Percentiles rank a stretch among this genome's conserved stretches.
These are phyloP conservation scores for Yamadazyma aaseri DNA, from an alignment of 1,139 yeast genomes.

Conservation along the genomic window DNA sequence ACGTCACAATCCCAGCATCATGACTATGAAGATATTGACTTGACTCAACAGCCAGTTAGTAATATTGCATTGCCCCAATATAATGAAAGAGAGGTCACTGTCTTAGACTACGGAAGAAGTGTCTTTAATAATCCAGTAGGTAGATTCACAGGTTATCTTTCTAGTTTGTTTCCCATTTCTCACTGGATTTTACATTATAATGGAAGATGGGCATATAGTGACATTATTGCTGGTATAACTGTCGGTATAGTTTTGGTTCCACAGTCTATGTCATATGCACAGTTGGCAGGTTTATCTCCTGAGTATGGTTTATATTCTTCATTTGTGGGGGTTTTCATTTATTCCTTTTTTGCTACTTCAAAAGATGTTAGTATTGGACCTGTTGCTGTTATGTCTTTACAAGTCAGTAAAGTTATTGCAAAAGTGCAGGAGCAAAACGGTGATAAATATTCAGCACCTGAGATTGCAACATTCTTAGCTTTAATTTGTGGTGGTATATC, in stretches of 20 bases:
- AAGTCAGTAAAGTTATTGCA: slow-evolving; percentile 75
- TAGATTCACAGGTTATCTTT: slow-evolving; percentile 43
- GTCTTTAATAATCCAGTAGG: slow-evolving; percentile 41
- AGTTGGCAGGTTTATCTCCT: slow-evolving; percentile 75
- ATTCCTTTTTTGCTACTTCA: slow-evolving; percentile 89
- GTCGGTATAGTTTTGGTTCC: slow-evolving; percentile 94
- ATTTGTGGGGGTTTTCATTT: slow-evolving; percentile 86
- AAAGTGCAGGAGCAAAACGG: slow-evolving; percentile 47
- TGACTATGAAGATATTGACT: slow-evolving; percentile 9
- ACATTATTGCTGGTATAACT: slow-evolving; percentile 87
- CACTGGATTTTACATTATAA: slow-evolving; percentile 87
- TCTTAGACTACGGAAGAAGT: slow-evolving; percentile 43
- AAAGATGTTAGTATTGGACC: slow-evolving; percentile 97
- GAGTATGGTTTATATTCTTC: slow-evolving; percentile 90
- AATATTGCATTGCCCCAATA: slow-evolving; percentile 34
- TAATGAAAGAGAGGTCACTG: slow-evolving; percentile 41
- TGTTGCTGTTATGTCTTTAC: slow-evolving; percentile 93
- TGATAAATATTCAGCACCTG: slow-evolving; percentile 52
- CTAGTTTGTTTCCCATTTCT: slow-evolving; percentile 73
- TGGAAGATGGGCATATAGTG: slow-evolving; percentile 73
- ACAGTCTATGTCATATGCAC: slow-evolving; percentile 94
- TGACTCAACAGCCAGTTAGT: slow-evolving; percentile 3
- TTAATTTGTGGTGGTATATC: slow-evolving; percentile 85
- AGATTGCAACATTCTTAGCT: slow-evolving; percentile 77
- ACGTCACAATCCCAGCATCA: slow-evolving; percentile 8